Base-by-base conservation (phyloP, 352 stramenopile genomes). In the Globisporangium polare region DNA sequence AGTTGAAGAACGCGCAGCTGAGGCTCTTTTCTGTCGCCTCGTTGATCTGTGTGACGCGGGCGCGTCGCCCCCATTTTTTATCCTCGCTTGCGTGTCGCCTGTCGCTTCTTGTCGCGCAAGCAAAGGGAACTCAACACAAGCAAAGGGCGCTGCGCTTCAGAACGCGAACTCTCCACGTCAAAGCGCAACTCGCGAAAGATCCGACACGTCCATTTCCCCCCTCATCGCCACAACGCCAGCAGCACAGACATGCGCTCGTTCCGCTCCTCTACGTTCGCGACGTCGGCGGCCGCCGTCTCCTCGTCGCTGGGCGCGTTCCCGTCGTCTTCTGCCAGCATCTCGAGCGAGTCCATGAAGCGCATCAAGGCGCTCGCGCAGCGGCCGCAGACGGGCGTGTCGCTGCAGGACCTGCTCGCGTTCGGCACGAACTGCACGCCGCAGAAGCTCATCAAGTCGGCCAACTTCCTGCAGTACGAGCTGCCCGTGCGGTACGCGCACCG, bases 381-480 rank as follows among this genome's bases (percentile, higher is more conserved):
- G n/a, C 84, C 86, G 22, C 88, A 96, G 69, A 96, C 83, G 15
- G 86, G 86, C 52, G 86, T 96, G 31, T 96, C 86, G 39, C 78
- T 96, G 39, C 86, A 96, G 66, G 78, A 96, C 54, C 71, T 97
- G 50, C 78, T 96, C n/a, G 82, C 91, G 60, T 96, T 96, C 62
- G 89, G 89, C 60, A 89, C 83, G 12, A 70, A 88, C 58, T 89
- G 88, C 69, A 83, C 84, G 2, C 65, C 80, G 20, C 78, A 92
- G 60, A 96, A 95, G 60, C 81, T 97, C 65, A 87, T 97, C 58
- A 85, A 95, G 41, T 94, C 86, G 50, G 97, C 97, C 33, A 92
- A 90, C 43, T 99, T 99, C 66, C 77, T 99, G 43, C 96, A 99
- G 69, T 85, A 88, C 8, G 98, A 99, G 78, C 83, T 99, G 54